Conservation (phyloP, 805 yeast species). For the Millerago galiae region DNA sequence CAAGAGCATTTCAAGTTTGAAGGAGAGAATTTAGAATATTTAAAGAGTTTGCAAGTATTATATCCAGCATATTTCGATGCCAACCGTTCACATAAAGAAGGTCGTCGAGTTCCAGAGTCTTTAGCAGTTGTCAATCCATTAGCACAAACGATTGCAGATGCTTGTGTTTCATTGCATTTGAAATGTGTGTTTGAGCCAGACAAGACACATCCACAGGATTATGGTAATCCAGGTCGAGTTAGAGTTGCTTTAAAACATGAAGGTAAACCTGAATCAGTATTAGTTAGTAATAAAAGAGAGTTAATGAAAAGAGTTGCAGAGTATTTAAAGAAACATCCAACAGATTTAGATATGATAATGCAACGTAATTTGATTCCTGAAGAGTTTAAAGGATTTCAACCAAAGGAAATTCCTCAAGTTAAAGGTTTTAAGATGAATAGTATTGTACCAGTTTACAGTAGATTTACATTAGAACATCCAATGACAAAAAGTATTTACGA, state of each 20-base stretch:
- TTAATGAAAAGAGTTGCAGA: conserved; percentile 54
- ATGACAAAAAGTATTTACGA: conserved; percentile 66
- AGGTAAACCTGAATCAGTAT: conserved; percentile 31
- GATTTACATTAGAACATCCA: conserved; percentile 77
- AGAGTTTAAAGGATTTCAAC: conserved; percentile 49
- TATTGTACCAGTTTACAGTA: conserved; percentile 83
- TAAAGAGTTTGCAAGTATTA: conserved; percentile 63
- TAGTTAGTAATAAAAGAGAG: conserved; percentile 53
- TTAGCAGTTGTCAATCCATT: conserved; percentile 81
- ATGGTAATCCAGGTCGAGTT: conserved; percentile 96
- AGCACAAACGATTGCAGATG: conserved; percentile 78
- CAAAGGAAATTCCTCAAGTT: conserved; percentile 66
- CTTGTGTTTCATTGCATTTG: conserved; percentile 36
- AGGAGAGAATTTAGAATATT: conserved; percentile 54
- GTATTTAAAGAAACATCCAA: conserved; percentile 60
- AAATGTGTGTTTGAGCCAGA: conserved; percentile 59
- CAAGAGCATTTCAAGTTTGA: conserved; percentile 27
- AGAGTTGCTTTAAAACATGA: conserved; percentile 60
- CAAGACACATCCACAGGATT: conserved; percentile 92
- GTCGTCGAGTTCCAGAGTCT: conserved; percentile 70
- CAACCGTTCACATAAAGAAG: conserved; percentile 67
- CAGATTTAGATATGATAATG: conserved; percentile 51
- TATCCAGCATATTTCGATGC: conserved; percentile 93
- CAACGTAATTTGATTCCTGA: conserved; percentile 61
- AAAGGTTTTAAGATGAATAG: conserved; percentile 81